phyloP scores from a whole-genome alignment of 1,139 yeast species.

The Zygoascus meyerae region DNA sequence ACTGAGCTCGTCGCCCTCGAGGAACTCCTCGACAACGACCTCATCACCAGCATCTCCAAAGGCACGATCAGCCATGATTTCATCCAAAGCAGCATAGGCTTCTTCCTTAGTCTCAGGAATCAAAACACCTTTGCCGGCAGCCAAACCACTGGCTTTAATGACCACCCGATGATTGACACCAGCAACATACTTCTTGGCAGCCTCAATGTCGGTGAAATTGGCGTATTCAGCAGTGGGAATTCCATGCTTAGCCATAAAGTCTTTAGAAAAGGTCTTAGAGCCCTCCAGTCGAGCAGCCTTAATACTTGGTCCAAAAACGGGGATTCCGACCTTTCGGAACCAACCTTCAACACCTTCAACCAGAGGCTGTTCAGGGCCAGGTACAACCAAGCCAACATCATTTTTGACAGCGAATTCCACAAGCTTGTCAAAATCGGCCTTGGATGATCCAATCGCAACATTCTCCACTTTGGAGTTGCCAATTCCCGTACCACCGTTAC shows the following conservation, averaged over 20 bases:
- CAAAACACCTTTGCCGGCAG: conserved; percentile 98
- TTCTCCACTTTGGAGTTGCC: conserved; percentile 55
- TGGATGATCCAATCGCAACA: conserved; percentile 59
- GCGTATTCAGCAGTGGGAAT: conserved; percentile 92
- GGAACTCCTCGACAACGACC: conserved; percentile 91
- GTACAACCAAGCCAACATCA: conserved; percentile 69
- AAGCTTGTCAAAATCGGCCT: conserved; percentile 53
- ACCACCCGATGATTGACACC: conserved; percentile 72
- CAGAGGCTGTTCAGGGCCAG: conserved; percentile 99
- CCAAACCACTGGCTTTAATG: conserved; percentile 95
- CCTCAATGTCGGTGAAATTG: conserved; percentile 70
- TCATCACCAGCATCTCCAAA: conserved; percentile 95
- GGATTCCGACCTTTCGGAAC: conserved; percentile 73
- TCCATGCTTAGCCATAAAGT: conserved; percentile 83
- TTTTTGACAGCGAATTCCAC: conserved; percentile 46
- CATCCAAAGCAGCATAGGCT: conserved; percentile 76
- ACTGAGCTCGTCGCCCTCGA: conserved; percentile 95
- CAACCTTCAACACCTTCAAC: conserved; percentile 82
- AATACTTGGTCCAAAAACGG: conserved; percentile 92
- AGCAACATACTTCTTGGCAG: conserved; percentile 66
- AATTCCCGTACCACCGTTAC: conserved; percentile 85
- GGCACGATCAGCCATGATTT: conserved; percentile 82
- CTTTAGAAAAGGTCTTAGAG: conserved; percentile 89
- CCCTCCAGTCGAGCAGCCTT: conserved; percentile 96
- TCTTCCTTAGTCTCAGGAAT: conserved; percentile 82